A percentile compares a stretch with the other conserved stretches of the same genome.
These are phyloP conservation scores for Carex myosuroides DNA, from an alignment of 176 grass and related monocot genomes.

Conservation along the genomic window DNA sequence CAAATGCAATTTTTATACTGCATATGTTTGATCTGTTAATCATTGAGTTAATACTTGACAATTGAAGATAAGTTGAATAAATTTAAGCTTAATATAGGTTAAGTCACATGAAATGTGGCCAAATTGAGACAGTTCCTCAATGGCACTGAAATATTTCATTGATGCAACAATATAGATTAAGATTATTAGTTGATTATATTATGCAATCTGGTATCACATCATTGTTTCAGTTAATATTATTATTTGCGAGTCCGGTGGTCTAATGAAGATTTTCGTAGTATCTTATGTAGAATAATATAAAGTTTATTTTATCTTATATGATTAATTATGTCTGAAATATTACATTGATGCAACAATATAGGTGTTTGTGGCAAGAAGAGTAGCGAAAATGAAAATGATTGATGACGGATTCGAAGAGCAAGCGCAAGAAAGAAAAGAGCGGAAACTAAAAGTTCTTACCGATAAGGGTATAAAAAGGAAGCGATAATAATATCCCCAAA, in stretches of 20 bases:
- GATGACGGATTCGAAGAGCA: slow-evolving; percentile 79
- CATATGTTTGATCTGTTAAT: not conserved
- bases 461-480: slow-evolving; percentile 51
- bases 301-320: not conserved
- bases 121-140: not conserved
- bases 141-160: too few species aligned
- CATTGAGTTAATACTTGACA: not conserved
- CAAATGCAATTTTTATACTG: not conserved
- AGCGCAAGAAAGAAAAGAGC: slow-evolving; percentile 57
- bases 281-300: not conserved
- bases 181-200: not conserved
- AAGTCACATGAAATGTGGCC: not conserved
- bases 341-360: slow-evolving; percentile 11
- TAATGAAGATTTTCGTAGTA: not conserved
- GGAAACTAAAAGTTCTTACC: slow-evolving; percentile 48
- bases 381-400: slow-evolving; percentile 62
- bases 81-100: not conserved
- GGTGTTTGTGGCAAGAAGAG: slow-evolving; percentile 77
- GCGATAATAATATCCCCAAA: not conserved
- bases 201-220: not conserved
- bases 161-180: too few species aligned
- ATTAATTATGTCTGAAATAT: not conserved
- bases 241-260: not conserved
- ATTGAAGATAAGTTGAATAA: not conserved
- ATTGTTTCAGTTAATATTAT: not conserved